Conservation (phyloP, 1,284 basidiomycete species). For the Sporisorium scitamineum region DNA sequence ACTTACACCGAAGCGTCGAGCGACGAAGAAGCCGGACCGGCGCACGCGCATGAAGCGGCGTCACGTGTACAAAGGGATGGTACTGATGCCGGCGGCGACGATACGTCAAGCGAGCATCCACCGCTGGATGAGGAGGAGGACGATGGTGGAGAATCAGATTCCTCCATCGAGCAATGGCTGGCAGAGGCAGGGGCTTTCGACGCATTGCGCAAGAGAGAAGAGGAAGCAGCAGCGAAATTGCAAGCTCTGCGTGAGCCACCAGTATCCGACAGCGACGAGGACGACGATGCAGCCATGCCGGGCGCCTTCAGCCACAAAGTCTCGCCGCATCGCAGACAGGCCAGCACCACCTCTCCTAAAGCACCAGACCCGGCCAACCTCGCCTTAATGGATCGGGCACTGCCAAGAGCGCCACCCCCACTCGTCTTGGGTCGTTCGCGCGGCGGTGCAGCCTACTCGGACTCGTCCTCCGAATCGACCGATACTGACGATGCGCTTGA, state of each 20-base stretch:
- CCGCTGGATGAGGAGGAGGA: constrained; percentile 23
- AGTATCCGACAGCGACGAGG: constrained; percentile 26
- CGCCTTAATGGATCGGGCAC: constrained; percentile 29
- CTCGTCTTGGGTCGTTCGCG: constrained; percentile 50
- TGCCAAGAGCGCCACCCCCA: constrained; percentile 53
- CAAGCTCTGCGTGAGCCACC: constrained; percentile 23
- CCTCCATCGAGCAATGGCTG: constrained; percentile 51
- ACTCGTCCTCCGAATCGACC: constrained; percentile 48
- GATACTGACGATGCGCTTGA: constrained; percentile 42
- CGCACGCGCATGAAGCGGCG: neutral
- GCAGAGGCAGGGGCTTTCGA: constrained; percentile 52
- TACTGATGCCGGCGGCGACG: neutral
- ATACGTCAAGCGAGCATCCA: constrained; percentile 5
- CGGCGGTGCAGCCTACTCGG: constrained; percentile 54
- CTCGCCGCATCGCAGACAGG: neutral
- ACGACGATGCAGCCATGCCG: constrained; percentile 35
- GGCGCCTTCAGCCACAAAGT: constrained; percentile 18
- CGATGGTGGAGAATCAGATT: constrained; percentile 43
- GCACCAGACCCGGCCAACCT: constrained; percentile 37
- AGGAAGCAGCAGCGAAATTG: constrained; percentile 37
- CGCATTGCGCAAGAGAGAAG: constrained; percentile 44
- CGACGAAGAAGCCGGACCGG: constrained; percentile 15
- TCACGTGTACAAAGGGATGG: neutral
- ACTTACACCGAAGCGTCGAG: constrained; percentile 9
- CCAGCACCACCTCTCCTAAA: constrained; percentile 7